A percentile compares a stretch with the other conserved stretches of the same genome.
These are phyloP conservation scores for Hanseniaspora meyeri DNA, from an alignment of 805 yeast genomes.

Conservation along the genomic window DNA sequence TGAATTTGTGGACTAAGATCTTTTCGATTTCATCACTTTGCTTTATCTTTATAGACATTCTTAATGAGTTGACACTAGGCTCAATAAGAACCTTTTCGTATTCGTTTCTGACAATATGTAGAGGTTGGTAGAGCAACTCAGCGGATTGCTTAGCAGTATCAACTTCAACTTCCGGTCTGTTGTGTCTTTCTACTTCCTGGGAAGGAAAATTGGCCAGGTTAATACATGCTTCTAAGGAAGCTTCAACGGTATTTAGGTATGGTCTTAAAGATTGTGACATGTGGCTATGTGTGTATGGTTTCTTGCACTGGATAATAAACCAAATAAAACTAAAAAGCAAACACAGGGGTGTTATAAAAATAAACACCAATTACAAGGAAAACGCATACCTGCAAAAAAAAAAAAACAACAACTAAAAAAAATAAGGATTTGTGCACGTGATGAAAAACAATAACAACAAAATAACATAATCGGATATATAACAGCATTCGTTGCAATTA, in stretches of 20 bases:
- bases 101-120: conserved; percentile 84
- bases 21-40: conserved; percentile 97
- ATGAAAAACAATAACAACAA: no score
- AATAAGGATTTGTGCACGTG: no score
- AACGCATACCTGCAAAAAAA: no score
- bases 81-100: conserved; percentile 86
- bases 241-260: conserved; percentile 83
- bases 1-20: conserved; percentile 85
- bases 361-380: no score
- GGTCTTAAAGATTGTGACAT: conserved; percentile 96
- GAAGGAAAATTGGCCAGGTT: conserved; percentile 90
- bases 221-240: conserved; percentile 83
- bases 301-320: no score
- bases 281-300: no score
- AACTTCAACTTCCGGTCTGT: conserved; percentile 91
- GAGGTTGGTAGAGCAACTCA: conserved; percentile 76
- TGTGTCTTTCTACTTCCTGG: conserved; percentile 91
- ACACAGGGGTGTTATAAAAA: no score
- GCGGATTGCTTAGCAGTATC: conserved; percentile 69
- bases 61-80: conserved; percentile 81
- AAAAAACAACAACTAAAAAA: no score
- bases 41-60: conserved; percentile 84
- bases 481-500: no score
- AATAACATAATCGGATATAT: background rate
- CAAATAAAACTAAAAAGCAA: background rate